These are phyloP conservation scores for Diplodia corticola DNA, from an alignment of 2,329 filamentous ascomycete species.

Conservation along the genomic window DNA sequence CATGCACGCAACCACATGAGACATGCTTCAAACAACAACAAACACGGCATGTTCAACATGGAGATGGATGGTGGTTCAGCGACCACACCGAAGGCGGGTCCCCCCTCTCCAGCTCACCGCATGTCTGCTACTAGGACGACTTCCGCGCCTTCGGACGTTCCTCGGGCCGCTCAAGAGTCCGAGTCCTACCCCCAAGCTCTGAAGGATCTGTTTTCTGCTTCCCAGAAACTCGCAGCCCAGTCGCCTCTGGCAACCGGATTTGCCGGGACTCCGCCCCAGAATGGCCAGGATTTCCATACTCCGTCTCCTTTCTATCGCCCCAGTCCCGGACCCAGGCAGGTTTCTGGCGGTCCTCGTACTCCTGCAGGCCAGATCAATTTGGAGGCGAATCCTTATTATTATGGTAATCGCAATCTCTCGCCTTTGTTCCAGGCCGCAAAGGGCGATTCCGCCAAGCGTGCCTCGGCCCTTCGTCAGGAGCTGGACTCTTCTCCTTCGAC, in stretches of 20 bases:
- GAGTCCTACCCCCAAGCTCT: conserved; percentile 44
- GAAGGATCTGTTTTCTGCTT: conserved; percentile 47
- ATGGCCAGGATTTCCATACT: conserved; percentile 30
- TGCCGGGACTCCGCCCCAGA: neutral
- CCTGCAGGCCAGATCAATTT: conserved; percentile 30
- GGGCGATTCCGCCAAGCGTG: conserved; percentile 43
- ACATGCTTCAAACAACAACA: conserved; percentile 49
- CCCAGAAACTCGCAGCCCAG: conserved; percentile 14
- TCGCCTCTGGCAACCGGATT: neutral
- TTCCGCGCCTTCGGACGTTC: conserved; percentile 17
- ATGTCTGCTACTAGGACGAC: conserved; percentile 52
- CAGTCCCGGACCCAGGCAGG: conserved; percentile 29
- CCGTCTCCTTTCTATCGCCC: conserved; percentile 44
- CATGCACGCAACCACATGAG: conserved; percentile 31
- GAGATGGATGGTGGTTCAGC: conserved; percentile 59
- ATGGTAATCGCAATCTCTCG: conserved; percentile 51
- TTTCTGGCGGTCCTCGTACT: conserved; percentile 35
- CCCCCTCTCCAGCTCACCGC: conserved; percentile 19
- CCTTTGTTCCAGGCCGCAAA: conserved; percentile 51
- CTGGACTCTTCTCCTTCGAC: conserved; percentile 27
- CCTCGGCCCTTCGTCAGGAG: conserved; percentile 48
- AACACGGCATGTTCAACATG: conserved; percentile 63
- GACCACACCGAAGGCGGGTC: conserved; percentile 15
- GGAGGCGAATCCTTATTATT: conserved; percentile 39
- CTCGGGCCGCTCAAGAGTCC: conserved; percentile 39